Percentiles rank a stretch among this genome's conserved stretches.
Conservation (phyloP, 331 rosid species). For the Acacia concinna region DNA sequence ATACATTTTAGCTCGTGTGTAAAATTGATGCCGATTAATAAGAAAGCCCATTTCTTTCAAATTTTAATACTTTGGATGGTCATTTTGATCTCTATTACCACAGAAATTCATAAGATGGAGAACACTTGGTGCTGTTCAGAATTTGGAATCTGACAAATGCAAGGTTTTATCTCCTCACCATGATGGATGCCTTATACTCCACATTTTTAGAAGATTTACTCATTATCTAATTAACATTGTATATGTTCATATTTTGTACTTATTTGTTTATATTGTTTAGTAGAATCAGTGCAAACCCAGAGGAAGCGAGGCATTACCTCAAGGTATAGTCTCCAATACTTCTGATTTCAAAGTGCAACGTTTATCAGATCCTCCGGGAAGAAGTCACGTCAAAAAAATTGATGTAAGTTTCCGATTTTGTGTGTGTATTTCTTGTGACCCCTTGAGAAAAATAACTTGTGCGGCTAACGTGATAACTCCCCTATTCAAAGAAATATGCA, state of each 20-base stretch:
- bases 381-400: background rate
- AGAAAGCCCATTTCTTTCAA: constrained; percentile 17
- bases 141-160: constrained; percentile 48
- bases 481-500: background rate
- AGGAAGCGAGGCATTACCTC: constrained; percentile 81
- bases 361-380: constrained; percentile 49
- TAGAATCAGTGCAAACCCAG: constrained; percentile 66
- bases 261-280: constrained; percentile 50
- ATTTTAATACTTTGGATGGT: background rate
- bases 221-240: background rate
- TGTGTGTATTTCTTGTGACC: background rate
- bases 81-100: constrained; percentile 6
- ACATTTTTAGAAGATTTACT: background rate
- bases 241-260: constrained; percentile 22
- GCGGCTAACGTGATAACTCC: background rate
- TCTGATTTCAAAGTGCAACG: constrained; percentile 66
- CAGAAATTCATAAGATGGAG: constrained; percentile 50
- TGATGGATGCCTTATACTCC: background rate
- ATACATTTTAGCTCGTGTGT: background rate
- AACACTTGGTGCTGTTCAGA: constrained; percentile 15
- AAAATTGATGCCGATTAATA: constrained; percentile 13
- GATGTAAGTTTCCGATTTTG: constrained; percentile 34
- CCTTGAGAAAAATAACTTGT: background rate
- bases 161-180: constrained; percentile 52
- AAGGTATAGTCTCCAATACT: constrained; percentile 62